Conservation (phyloP, 164 flowering plant genomes). For the Aristolochia fimbriata region DNA sequence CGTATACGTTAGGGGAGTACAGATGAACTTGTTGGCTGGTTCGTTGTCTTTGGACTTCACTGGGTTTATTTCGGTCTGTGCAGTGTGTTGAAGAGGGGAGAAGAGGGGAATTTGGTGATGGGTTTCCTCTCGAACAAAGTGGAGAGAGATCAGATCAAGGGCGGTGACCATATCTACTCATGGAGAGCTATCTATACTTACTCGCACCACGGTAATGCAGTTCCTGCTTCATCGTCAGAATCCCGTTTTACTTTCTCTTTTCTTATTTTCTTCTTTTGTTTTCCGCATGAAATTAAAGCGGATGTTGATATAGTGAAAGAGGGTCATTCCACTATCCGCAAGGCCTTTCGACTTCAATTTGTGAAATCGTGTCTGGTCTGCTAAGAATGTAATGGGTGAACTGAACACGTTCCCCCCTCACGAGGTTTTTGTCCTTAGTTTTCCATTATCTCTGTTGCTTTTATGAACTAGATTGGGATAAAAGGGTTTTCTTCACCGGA, state of each 20-base stretch:
- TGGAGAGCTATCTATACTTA: constrained; percentile 88
- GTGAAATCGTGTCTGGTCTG: too few relatives aligned
- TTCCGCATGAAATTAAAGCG: neutral
- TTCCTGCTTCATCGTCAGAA: neutral
- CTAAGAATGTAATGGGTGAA: too few relatives aligned
- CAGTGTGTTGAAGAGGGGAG: neutral
- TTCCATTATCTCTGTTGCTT: too few relatives aligned
- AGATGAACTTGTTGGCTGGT: too few relatives aligned
- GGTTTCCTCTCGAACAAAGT: constrained; percentile 75
- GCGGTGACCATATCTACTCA: constrained; percentile 93
- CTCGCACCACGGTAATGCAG: constrained; percentile 78
- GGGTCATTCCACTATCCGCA: too few relatives aligned
- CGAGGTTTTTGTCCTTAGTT: too few relatives aligned
- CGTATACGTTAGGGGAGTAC: too few relatives aligned
- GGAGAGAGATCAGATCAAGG: constrained; percentile 57
- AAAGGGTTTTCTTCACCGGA: too few relatives aligned
- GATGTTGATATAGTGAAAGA: neutral
- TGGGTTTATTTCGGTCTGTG: neutral
- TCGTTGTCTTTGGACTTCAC: too few relatives aligned
- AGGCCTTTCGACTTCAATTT: too few relatives aligned
- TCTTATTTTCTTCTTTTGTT: neutral
- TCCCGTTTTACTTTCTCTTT: neutral
- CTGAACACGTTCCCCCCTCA: too few relatives aligned
- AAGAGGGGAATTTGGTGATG: constrained; percentile 28
- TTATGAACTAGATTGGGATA: too few relatives aligned